These are phyloP conservation scores for Monosiga brevicollis DNA, from an alignment of 78 protist species.

Conservation along the genomic window DNA sequence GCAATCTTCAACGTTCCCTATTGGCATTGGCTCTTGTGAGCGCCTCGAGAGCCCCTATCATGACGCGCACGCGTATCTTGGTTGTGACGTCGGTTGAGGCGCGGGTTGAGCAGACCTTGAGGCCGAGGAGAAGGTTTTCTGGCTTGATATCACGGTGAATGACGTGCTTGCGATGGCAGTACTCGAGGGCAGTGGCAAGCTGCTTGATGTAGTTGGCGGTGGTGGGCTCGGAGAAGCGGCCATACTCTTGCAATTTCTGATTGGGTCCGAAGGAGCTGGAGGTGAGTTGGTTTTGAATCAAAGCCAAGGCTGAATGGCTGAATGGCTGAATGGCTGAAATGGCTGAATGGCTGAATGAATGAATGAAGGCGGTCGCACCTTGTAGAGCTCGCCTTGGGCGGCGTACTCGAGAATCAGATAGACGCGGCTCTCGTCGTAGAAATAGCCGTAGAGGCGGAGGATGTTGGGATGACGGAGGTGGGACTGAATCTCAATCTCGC, in stretches of 20 bases:
- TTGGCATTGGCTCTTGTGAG: no score
- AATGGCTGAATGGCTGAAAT: no score
- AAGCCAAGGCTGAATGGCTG: no score
- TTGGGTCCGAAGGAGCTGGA: neutral
- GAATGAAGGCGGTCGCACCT: slow-evolving; percentile 28
- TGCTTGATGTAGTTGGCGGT: slow-evolving; percentile 63
- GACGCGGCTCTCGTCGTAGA: slow-evolving; percentile 75
- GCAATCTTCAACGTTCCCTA: slow-evolving; percentile 85
- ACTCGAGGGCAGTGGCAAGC: slow-evolving; percentile 67
- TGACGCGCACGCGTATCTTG: no score
- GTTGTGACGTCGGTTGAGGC: no score
- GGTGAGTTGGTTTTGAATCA: neutral
- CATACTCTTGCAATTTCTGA: slow-evolving; percentile 2
- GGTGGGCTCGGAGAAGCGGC: slow-evolving; percentile 35
- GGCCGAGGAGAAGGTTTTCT: slow-evolving; percentile 68
- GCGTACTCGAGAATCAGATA: slow-evolving; percentile 94
- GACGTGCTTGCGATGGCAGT: slow-evolving; percentile 76
- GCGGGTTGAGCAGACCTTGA: neutral
- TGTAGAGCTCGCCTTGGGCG: slow-evolving; percentile 86
- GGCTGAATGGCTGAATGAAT: no score
- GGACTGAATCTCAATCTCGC: slow-evolving; percentile 92
- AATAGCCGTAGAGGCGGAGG: slow-evolving; percentile 86
- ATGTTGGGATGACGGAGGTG: slow-evolving; percentile 85
- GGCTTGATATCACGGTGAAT: slow-evolving; percentile 98
- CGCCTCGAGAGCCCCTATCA: no score